Evolutionary conservation across 176 grass and related monocot genomes (phyloP).

Genomic region (Chloris gayana): DNA sequence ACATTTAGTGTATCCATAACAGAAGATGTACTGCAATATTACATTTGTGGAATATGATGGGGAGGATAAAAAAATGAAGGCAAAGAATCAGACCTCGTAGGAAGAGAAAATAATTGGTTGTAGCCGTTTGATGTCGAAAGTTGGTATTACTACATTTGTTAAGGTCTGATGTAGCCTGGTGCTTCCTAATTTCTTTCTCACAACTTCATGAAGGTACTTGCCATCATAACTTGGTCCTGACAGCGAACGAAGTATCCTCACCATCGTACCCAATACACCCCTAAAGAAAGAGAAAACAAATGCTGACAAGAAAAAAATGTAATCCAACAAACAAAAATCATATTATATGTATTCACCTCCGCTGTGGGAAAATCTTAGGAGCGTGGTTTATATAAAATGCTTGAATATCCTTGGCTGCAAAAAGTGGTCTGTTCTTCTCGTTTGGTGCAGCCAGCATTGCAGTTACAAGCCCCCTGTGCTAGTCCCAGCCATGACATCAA

Average conservation of each 20-base stretch:
- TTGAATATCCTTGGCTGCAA: slow-evolving; percentile 80
- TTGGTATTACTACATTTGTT: slow-evolving; percentile 84
- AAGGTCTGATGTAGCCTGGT: slow-evolving; percentile 67
- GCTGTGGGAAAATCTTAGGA: slow-evolving; percentile 75
- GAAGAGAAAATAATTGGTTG: slow-evolving; percentile 83
- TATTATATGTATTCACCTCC: slow-evolving; percentile 46
- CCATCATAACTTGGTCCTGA: slow-evolving; percentile 82
- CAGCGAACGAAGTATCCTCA: slow-evolving; percentile 54
- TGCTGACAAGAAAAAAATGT: neutral
- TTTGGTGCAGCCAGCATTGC: slow-evolving; percentile 73
- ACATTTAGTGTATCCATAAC: neutral
- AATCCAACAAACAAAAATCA: slow-evolving; percentile 27
- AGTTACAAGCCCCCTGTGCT: slow-evolving; percentile 88
- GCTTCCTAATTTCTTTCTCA: slow-evolving; percentile 67
- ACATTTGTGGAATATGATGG: slow-evolving; percentile 9
- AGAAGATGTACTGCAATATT: neutral
- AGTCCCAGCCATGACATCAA: slow-evolving; percentile 80
- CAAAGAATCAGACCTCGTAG: slow-evolving; percentile 49
- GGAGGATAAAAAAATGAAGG: neutral
- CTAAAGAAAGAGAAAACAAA: slow-evolving; percentile 50
- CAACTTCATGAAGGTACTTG: slow-evolving; percentile 77
- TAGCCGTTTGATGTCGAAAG: slow-evolving; percentile 85
- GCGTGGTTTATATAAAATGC: slow-evolving; percentile 70
- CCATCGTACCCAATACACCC: slow-evolving; percentile 55
- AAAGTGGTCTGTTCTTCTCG: slow-evolving; percentile 63